Conservation (phyloP, 257 asterid species). For the Gentiana dahurica region DNA sequence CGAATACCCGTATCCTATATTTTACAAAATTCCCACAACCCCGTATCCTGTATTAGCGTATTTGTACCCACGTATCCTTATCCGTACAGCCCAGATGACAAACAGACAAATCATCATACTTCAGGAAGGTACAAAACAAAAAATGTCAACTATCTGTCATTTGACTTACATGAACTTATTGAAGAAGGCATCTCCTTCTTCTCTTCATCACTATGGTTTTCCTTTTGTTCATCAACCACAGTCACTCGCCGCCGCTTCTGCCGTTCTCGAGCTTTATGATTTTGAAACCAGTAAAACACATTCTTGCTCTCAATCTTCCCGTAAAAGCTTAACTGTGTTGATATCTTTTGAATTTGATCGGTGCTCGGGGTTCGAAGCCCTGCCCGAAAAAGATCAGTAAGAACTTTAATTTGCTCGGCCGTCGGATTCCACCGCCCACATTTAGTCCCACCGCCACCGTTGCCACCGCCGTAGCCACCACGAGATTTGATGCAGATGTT, state of each 20-base stretch:
- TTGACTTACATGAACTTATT: no score
- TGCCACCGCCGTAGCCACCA: slow-evolving; percentile 23
- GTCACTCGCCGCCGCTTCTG: slow-evolving; percentile 78
- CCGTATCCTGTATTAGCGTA: no score
- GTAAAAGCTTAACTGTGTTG: slow-evolving; percentile 73
- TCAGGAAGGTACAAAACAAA: neutral
- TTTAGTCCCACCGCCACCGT: slow-evolving; percentile 50
- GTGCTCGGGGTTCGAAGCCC: slow-evolving; percentile 83
- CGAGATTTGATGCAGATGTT: slow-evolving; percentile 39
- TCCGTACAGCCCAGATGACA: no score
- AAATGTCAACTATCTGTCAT: neutral
- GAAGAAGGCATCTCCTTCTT: neutral
- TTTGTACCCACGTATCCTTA: no score
- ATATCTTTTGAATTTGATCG: slow-evolving; percentile 81
- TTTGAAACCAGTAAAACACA: slow-evolving; percentile 91
- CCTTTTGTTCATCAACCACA: slow-evolving; percentile 18
- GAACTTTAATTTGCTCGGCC: slow-evolving; percentile 71
- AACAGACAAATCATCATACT: no score
- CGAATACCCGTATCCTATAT: no score
- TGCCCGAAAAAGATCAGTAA: slow-evolving; percentile 72
- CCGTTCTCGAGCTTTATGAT: slow-evolving; percentile 85
- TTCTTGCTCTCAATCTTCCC: slow-evolving; percentile 93
- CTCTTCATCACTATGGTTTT: neutral
- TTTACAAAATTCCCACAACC: no score
- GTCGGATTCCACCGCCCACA: slow-evolving; percentile 98